Evolutionary conservation across 2,329 filamentous ascomycete genomes (phyloP).

Genomic region (Aspergillus sp.): DNA sequence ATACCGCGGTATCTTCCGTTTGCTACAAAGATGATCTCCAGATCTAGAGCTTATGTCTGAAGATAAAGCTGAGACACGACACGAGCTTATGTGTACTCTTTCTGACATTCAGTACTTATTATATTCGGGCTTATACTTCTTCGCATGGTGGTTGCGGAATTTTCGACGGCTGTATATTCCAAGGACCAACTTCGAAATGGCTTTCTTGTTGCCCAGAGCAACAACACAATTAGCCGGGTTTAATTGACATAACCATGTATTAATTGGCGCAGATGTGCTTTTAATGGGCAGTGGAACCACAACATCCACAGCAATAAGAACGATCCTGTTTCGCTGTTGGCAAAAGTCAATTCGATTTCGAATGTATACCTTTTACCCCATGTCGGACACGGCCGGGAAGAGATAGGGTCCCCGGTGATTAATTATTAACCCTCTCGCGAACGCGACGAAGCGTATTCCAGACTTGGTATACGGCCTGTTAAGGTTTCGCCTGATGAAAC

Average conservation of each 20-base stretch:
- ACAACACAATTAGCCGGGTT: not conserved
- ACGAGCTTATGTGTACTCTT: not conserved
- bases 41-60: not conserved
- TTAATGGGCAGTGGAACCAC: not conserved
- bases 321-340: not conserved
- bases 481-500: slow-evolving; percentile 4
- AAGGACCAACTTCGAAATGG: not conserved
- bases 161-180: too few relatives aligned
- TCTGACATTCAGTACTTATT: too few relatives aligned
- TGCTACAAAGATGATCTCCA: not conserved
- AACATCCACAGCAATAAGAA: not conserved
- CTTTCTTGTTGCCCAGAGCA: not conserved
- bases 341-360: too few relatives aligned
- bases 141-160: too few relatives aligned
- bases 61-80: not conserved
- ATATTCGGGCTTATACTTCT: too few relatives aligned
- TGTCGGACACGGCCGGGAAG: too few relatives aligned
- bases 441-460: not conserved
- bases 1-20: not conserved
- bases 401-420: too few relatives aligned
- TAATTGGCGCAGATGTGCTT: not conserved
- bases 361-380: too few relatives aligned
- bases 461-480: not conserved
- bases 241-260: not conserved
- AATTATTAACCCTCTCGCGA: too few relatives aligned